Percentiles rank a stretch among this genome's conserved stretches.
Conservation (phyloP, 352 stramenopile genomes). For the Aphanomyces euteiches region DNA sequence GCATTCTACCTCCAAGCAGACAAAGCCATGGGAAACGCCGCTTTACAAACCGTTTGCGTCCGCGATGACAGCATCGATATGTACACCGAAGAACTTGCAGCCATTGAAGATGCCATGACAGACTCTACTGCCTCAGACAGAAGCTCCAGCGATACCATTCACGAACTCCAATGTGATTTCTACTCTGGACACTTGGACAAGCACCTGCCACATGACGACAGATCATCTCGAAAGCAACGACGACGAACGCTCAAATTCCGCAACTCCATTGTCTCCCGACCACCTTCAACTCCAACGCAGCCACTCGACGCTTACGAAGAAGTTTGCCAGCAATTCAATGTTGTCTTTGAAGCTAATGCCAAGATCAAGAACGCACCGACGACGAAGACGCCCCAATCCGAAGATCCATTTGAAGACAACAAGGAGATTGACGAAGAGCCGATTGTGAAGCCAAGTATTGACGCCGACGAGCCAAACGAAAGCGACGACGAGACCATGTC, state of each 20-base stretch:
- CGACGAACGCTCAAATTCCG: too few species aligned
- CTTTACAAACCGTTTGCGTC: slow-evolving; percentile 3
- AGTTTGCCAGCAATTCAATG: slow-evolving; percentile 25
- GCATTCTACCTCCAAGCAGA: too few species aligned
- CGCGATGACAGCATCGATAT: slow-evolving; percentile 16
- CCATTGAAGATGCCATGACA: background rate
- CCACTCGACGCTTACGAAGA: slow-evolving; percentile 13
- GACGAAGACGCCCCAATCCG: background rate
- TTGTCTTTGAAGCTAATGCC: slow-evolving; percentile 1
- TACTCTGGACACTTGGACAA: too few species aligned
- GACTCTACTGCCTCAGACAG: too few species aligned
- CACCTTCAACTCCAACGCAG: too few species aligned
- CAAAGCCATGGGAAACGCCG: slow-evolving; percentile 5
- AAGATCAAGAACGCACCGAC: background rate
- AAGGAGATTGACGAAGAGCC: slow-evolving; percentile 25
- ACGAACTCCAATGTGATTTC: too few species aligned
- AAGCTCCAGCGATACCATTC: too few species aligned
- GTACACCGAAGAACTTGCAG: slow-evolving; percentile 5
- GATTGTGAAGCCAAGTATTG: slow-evolving; percentile 25
- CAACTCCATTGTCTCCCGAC: too few species aligned
- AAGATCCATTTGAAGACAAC: background rate
- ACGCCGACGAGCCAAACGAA: slow-evolving; percentile 4
- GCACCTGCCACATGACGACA: too few species aligned
- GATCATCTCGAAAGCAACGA: too few species aligned
- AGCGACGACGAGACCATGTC: background rate